Conservation (phyloP, 2,329 filamentous ascomycete genomes). For the Magnaporthiopsis poae region DNA sequence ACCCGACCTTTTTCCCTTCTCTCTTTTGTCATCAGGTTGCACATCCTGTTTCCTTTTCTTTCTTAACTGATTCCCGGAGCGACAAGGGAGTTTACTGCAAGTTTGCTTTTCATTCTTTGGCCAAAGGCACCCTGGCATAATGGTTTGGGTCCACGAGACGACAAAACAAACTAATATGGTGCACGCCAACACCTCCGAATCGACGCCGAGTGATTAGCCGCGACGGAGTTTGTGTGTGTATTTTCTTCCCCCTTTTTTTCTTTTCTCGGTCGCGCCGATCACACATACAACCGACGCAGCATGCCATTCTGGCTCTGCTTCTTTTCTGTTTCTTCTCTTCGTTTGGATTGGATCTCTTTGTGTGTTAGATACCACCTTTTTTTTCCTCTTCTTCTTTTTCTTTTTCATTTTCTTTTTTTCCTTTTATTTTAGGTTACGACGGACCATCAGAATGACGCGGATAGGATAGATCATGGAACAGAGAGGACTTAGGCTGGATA, state of each 20-base stretch:
- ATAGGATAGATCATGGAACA: neutral
- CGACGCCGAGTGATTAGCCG: neutral
- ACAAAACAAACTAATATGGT: neutral
- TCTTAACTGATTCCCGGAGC: neutral
- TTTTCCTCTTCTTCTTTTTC: too few relatives aligned
- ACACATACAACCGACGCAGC: neutral
- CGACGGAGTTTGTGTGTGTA: neutral
- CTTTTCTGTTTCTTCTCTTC: constrained; percentile 7
- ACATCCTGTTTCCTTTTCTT: neutral
- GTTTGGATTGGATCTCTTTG: neutral
- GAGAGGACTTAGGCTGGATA: neutral
- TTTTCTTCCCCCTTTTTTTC: neutral
- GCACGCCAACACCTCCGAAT: neutral
- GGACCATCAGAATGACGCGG: neutral
- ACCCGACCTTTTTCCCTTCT: neutral
- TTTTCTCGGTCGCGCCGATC: neutral
- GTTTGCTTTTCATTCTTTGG: neutral
- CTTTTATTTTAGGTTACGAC: neutral
- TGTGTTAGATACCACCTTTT: neutral
- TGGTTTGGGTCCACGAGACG: neutral
- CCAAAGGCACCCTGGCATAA: neutral
- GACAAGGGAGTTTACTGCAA: neutral
- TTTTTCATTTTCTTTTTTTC: neutral
- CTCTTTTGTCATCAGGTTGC: neutral
- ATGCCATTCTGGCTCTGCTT: neutral